Evolutionary conservation across 2,329 filamentous ascomycete species (phyloP).

Genomic region (Alternaria novae-zelandiae): DNA sequence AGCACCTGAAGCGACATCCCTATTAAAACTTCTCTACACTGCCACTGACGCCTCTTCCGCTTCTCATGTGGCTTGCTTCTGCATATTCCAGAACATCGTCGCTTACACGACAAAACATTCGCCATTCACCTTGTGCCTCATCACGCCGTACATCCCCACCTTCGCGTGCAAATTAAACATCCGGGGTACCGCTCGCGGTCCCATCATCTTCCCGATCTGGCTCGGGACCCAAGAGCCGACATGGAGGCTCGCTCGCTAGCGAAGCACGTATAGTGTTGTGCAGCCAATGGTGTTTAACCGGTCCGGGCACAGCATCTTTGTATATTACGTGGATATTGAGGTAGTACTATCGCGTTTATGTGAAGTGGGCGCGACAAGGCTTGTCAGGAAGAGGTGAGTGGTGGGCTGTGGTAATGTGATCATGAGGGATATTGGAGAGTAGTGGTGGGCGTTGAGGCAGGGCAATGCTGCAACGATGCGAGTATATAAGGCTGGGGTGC

Average conservation of each 20-base stretch:
- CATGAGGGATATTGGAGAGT: slow-evolving; percentile 15
- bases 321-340: slow-evolving; percentile 33
- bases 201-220: slow-evolving; percentile 16
- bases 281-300: slow-evolving; percentile 30
- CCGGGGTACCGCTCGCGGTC: slow-evolving; percentile 26
- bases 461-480: not conserved
- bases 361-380: slow-evolving; percentile 15
- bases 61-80: not conserved
- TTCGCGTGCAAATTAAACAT: slow-evolving; percentile 27
- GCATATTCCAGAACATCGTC: not conserved
- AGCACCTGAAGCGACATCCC: not conserved
- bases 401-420: slow-evolving; percentile 13
- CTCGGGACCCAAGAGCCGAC: slow-evolving; percentile 33
- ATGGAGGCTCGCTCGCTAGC: slow-evolving; percentile 20
- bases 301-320: slow-evolving; percentile 23
- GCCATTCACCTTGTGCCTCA: not conserved
- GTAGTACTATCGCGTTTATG: slow-evolving; percentile 30
- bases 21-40: not conserved
- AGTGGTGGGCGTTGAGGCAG: not conserved
- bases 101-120: not conserved
- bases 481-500: slow-evolving; percentile 23
- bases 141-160: slow-evolving; percentile 26
- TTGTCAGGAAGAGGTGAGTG: slow-evolving; percentile 7
- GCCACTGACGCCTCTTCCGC: not conserved
- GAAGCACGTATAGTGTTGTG: slow-evolving; percentile 23